Percentiles rank a stretch among this genome's conserved stretches.
These are phyloP conservation scores for Pythium dissotocum DNA, from an alignment of 352 stramenopile genomes.

Conservation along the genomic window DNA sequence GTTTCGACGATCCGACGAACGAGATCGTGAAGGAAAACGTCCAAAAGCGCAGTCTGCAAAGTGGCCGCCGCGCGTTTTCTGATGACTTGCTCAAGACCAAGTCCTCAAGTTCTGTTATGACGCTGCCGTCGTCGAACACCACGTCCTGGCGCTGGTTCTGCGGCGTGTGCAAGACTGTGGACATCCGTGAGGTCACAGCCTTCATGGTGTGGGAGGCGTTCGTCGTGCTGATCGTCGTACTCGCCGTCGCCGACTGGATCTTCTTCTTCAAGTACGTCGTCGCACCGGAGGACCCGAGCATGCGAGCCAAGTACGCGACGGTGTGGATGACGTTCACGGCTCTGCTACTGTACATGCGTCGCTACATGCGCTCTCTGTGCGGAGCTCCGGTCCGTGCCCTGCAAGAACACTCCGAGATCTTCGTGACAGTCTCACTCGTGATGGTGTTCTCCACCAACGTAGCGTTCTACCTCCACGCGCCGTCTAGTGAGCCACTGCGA, in stretches of 20 bases:
- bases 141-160: background rate
- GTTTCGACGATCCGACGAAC: background rate
- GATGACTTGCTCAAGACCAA: background rate
- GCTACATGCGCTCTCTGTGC: constrained; percentile 17
- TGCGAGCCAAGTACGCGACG: constrained; percentile 15
- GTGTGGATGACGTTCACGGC: constrained; percentile 27
- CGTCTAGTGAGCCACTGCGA: constrained; percentile 35
- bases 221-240: constrained; percentile 29
- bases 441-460: constrained; percentile 50
- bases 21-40: background rate
- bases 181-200: constrained; percentile 24
- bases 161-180: constrained; percentile 16
- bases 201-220: constrained; percentile 32
- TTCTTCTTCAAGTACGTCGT: constrained; percentile 36
- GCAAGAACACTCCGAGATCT: constrained; percentile 39
- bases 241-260: constrained; percentile 32
- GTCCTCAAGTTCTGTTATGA: background rate
- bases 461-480: constrained; percentile 44
- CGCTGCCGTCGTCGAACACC: no score
- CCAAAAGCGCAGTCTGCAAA: background rate
- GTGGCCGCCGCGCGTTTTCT: background rate
- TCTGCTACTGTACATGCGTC: constrained; percentile 3
- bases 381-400: constrained; percentile 11
- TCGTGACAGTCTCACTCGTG: constrained; percentile 28
- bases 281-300: constrained; percentile 18